Percentiles rank a stretch among this genome's conserved stretches.
Evolutionary conservation across 306 rosid genomes (phyloP).

Genomic region (Prunus salicina): DNA sequence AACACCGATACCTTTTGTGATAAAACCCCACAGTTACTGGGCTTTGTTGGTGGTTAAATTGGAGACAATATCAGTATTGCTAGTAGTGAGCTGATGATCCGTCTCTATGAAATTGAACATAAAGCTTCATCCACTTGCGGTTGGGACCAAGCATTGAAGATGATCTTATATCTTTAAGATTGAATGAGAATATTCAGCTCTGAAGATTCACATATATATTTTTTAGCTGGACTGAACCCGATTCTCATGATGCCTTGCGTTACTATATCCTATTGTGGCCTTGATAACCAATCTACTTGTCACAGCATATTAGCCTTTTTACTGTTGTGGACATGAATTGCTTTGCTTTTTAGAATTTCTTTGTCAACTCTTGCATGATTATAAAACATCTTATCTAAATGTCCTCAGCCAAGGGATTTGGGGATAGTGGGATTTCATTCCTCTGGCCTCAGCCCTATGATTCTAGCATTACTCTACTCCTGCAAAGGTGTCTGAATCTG

Average conservation of each 20-base stretch:
- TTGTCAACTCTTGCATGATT: constrained; percentile 3
- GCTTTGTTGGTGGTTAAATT: too few relatives aligned
- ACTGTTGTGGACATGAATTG: background rate
- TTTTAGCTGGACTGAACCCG: background rate
- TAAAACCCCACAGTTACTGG: accelerated
- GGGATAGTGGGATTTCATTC: background rate
- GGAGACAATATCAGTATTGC: too few relatives aligned
- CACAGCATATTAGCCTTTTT: background rate
- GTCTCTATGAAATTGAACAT: too few relatives aligned
- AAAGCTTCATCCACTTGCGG: too few relatives aligned
- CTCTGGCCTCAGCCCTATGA: background rate
- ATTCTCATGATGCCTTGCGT: background rate
- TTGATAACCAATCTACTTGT: background rate
- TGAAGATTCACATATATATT: background rate
- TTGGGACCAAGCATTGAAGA: too few relatives aligned
- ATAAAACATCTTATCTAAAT: background rate
- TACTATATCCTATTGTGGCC: too few relatives aligned
- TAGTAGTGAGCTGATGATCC: too few relatives aligned
- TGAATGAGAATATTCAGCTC: background rate
- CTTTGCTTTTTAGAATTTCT: constrained; percentile 1
- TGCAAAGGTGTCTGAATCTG: background rate
- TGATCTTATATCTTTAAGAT: background rate
- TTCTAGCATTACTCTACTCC: background rate
- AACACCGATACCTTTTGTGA: too few relatives aligned
- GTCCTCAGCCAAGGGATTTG: background rate